Base-by-base conservation (phyloP, 2,329 filamentous ascomycete species). In the Torrubiella hemipterigena region DNA sequence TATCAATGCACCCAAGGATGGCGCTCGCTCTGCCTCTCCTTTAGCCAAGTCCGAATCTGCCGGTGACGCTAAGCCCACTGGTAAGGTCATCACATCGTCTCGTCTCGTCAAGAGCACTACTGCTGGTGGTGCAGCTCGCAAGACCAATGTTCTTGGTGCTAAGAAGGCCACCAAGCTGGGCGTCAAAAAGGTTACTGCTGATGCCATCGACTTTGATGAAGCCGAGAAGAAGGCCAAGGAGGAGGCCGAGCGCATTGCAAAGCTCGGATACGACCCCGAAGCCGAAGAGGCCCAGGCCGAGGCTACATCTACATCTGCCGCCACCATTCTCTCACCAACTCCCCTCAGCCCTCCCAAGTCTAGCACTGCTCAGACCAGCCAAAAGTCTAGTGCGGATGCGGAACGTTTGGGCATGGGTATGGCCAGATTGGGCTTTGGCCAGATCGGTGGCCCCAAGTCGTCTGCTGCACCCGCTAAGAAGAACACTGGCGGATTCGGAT, bases 171-270 rank as follows among this genome's bases (percentile, higher is more conserved):
- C 67, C 11, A 93, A 93, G 63, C 69, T 96, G 9, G 91, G 89
- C 21, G 89, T 78, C 17, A 96, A 96, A 73, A 96, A 96, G 66
- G 73, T 93, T 20, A 73, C 69, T 4, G 70, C 66, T 27, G 81
- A 87, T 42, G 61, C 77, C 10, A 87, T 98, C 40, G 89, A 98
- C 61, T 98, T 98, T 48, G 91, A 98, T 42, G 91, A 89, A 55
- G 91, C 87, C 4, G 91, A 98, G 66, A 85, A 83, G 58, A 94
- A 93, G 61, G 91, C 91, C 26, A 93, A 89, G 56, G 91, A 96
- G 58, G 91, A 98, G 58, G 91, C 87, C 3, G 91, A 96, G 56
- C 79, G 91, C 43, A 91, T 95, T 51, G 86, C 81, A 53, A 94
- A 93, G 60, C 66, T 98, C 15, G 91, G 91, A 23, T 98, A 98